These are phyloP conservation scores for Candolleomyces aberdarensis DNA, from an alignment of 768 basidiomycete species.

Conservation along the genomic window DNA sequence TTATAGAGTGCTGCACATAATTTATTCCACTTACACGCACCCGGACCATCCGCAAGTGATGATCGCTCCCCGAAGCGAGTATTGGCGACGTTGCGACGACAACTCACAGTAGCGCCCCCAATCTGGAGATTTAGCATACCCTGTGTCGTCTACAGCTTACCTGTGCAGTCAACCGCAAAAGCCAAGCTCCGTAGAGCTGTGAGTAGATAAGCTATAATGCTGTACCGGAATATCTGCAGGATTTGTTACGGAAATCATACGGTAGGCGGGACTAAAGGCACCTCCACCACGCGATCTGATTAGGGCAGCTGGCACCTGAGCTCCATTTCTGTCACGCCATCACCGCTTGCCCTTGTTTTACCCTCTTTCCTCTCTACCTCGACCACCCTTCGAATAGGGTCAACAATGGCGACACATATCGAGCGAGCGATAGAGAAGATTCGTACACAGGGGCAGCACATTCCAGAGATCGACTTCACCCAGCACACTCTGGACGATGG, in stretches of 20 bases:
- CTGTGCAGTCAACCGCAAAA: too few species aligned
- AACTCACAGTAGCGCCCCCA: too few species aligned
- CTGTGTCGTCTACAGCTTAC: too few species aligned
- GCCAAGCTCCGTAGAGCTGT: too few species aligned
- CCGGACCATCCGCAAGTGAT: background rate
- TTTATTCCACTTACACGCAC: slow-evolving; percentile 11
- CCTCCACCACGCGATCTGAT: slow-evolving; percentile 1
- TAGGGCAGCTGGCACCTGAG: slow-evolving; percentile 1
- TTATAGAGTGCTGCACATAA: slow-evolving; percentile 5
- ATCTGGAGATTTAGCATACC: too few species aligned
- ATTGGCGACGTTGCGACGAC: too few species aligned
- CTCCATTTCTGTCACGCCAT: slow-evolving; percentile 9
- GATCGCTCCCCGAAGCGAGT: slow-evolving; percentile 2
- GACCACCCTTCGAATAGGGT: background rate
- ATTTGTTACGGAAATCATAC: too few species aligned
- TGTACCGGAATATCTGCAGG: too few species aligned
- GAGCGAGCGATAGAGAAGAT: slow-evolving; percentile 70
- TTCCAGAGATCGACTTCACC: slow-evolving; percentile 82
- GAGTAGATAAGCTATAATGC: too few species aligned
- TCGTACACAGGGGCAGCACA: slow-evolving; percentile 40
- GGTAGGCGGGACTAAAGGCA: background rate
- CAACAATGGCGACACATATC: slow-evolving; percentile 49
- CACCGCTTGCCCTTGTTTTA: slow-evolving; percentile 1
- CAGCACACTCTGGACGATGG: slow-evolving; percentile 94
- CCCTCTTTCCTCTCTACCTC: slow-evolving; percentile 10